phyloP scores from a whole-genome alignment of 2,329 filamentous ascomycete species.

The Diaporthe sp. region DNA sequence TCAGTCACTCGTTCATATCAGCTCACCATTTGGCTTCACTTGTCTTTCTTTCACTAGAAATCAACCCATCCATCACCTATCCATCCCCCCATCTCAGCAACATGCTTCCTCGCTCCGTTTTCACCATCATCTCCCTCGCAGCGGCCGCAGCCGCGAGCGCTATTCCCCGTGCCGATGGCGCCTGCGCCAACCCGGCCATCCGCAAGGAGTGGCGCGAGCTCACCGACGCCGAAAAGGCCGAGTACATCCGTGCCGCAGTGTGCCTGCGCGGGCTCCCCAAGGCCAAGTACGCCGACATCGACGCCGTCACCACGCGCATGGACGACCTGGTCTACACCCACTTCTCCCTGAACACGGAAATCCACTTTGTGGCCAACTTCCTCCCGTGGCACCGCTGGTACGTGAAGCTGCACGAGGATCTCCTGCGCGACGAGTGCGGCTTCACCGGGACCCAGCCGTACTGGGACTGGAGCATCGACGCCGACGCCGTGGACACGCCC shows the following conservation, averaged over 20 bases:
- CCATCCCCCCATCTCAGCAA: too few relatives aligned
- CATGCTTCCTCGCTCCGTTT: neutral
- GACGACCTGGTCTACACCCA: conserved; percentile 8
- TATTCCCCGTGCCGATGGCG: neutral
- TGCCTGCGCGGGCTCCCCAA: conserved; percentile 1
- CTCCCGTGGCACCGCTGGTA: conserved; percentile 13
- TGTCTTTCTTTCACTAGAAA: too few relatives aligned
- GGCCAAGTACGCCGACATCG: neutral
- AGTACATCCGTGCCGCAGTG: neutral
- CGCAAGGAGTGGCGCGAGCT: conserved; percentile 22
- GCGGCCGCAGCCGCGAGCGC: neutral
- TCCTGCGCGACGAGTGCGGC: conserved; percentile 1
- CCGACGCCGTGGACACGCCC: neutral
- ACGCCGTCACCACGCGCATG: neutral
- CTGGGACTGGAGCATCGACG: conserved; percentile 22
- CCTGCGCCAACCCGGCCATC: neutral
- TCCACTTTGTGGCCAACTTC: conserved; percentile 15
- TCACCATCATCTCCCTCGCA: neutral
- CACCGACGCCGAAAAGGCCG: conserved; percentile 2
- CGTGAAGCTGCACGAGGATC: neutral
- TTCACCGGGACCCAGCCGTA: neutral
- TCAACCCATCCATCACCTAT: too few relatives aligned
- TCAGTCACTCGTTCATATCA: too few relatives aligned
- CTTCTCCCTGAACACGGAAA: neutral
- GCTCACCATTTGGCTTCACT: too few relatives aligned